Evolutionary conservation across 2,329 filamentous ascomycete species (phyloP), one percentile per base, ranked within the genome.

Genomic region (Fusarium protoensiforme): DNA sequence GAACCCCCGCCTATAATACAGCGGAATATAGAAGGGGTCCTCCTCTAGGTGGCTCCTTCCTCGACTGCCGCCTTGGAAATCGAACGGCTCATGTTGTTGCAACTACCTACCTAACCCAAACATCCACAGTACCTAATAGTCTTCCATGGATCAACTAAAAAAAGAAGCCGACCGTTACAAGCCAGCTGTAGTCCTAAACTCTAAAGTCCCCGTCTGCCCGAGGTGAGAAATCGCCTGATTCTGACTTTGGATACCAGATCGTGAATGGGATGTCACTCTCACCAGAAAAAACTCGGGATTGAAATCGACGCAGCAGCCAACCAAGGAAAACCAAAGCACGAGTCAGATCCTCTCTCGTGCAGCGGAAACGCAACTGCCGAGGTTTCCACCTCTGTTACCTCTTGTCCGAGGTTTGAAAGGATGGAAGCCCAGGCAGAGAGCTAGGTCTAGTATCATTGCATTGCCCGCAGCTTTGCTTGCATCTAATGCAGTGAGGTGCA

Each of bases 1-100:
- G 36, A 31, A 73, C 60, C 69, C 70, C 41, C 24, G 70, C 13
- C 68, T 51, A 71, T 71, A 73, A 63, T 10, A 58, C 8, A 5
- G 48, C 36, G 63, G 6, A 36, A 13, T 71, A 72, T 70, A 66
- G 69, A 53, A 61, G 60, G 60, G 68, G 57, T 63, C 62, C 31
- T 63, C 62, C 31, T 62, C 43, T 36, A 64, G 22, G 46, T 68
- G 31, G 68, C 54, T 63, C 51, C 48, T 68, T 48, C 58, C 59
- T 43, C 20, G 43, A 48, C 43, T 48, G 24, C 43, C 43, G 24
- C 24, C 41, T 43, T 43, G 41, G 43, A 48, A 48, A 43, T 43
- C 43, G 24, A 48, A 48, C 22, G 24, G 43, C 7, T 27, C 24
- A 27, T 48, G 43, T 29, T 27, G 24, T 48, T 48, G 8, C 16